Base-by-base conservation (phyloP, 345 rosid genomes). In the Conringia planisiliqua region DNA sequence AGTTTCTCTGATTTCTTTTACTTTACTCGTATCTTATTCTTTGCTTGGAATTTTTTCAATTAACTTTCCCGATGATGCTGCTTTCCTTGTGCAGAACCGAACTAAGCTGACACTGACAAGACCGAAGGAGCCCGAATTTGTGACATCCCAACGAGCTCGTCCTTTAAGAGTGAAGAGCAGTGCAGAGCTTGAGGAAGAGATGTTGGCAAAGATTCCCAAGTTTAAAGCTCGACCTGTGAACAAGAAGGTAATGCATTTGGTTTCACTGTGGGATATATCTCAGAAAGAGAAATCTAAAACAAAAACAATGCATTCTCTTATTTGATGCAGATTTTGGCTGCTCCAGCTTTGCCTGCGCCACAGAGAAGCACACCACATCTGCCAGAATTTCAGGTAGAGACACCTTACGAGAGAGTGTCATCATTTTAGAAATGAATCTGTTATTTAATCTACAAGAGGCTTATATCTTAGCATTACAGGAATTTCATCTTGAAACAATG, bases 131-230 rank as follows among this genome's bases (percentile, higher is more conserved):
- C 99, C 98, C 4, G 99, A 89, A 32, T 73, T 95, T 62, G 97
- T 71, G 85, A 92, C 99, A 73, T 70, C 94, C 66, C 99, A 95
- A 78, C 80, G 99, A 18, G 84, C 83, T 67, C 98, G 98, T 35
- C 75, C 89, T 10, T 89, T 89, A 50, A 87, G 54, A 80, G 76
- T 89, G 66, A 96, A 90, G 86, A 92, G 99, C 75, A 81, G 89
- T n/a, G 89, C 90, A 1, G 99, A 96, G 80, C 84, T 96, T 65
- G 99, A 95, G 80, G 99, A 92, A 83, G 99, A 95, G 86, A 86
- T 95, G 94, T 82, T 95, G 93, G 89, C 97, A 46, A 90, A 92
- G 80, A 86, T 92, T 78, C 98, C 98, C 0, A 95, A 95, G 80
- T 95, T 95, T 79, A 95, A 90, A 86, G 99, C 99, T 74, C 86